phyloP scores from a whole-genome alignment of 352 stramenopile species.

The Globisporangium nagaii region DNA sequence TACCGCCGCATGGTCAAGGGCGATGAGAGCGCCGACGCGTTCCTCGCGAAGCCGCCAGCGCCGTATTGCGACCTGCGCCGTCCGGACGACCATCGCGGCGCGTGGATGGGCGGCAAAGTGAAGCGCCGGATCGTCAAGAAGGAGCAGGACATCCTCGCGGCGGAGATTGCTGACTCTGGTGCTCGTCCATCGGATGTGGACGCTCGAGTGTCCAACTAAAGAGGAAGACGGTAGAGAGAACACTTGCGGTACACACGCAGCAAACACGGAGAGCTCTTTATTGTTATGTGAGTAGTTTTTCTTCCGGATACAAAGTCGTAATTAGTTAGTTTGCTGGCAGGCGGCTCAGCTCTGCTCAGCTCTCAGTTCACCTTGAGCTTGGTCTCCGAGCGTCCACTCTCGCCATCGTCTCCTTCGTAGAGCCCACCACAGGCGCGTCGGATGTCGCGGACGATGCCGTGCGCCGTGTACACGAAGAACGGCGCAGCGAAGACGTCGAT shows the following conservation, averaged over 20 bases:
- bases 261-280: neutral
- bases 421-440: slow-evolving; percentile 2
- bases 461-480: slow-evolving; percentile 29
- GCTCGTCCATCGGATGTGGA: too few relatives aligned
- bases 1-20: slow-evolving; percentile 27
- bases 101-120: slow-evolving; percentile 31
- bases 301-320: neutral
- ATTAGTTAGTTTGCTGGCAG: too few relatives aligned
- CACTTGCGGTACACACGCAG: neutral
- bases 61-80: slow-evolving; percentile 23
- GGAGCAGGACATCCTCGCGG: slow-evolving; percentile 12
- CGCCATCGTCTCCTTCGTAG: neutral
- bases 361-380: slow-evolving; percentile 1
- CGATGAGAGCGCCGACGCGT: slow-evolving; percentile 14
- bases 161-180: neutral
- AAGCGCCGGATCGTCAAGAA: slow-evolving; percentile 16
- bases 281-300: neutral
- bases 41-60: slow-evolving; percentile 14
- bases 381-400: neutral
- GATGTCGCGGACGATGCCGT: slow-evolving; percentile 16
- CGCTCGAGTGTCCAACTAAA: neutral
- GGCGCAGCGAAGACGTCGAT: slow-evolving; percentile 30
- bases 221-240: neutral
- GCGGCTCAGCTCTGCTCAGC: too few relatives aligned
- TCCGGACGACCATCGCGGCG: slow-evolving; percentile 24